Evolutionary conservation across 2,329 filamentous ascomycete species (phyloP).

Genomic region (Hymenotorrendiella dingleyae): DNA sequence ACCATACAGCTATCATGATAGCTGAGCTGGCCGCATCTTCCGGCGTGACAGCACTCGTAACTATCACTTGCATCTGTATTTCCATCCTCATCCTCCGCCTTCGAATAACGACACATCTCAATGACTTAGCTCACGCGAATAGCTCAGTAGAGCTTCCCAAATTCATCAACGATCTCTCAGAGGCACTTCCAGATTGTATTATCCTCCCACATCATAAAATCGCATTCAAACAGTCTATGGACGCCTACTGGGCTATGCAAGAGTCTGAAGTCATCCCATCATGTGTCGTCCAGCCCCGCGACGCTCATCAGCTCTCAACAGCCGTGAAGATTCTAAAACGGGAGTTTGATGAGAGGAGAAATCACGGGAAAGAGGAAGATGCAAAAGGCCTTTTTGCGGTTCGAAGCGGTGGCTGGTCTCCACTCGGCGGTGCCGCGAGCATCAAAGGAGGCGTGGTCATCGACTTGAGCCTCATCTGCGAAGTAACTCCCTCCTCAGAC

Average conservation of each 20-base stretch:
- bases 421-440: constrained; percentile 41
- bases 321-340: background rate
- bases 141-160: background rate
- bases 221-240: background rate
- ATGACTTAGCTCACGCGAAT: too few relatives aligned
- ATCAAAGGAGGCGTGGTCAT: constrained; percentile 44
- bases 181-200: background rate
- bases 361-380: background rate
- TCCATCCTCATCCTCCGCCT: too few relatives aligned
- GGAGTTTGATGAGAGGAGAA: background rate
- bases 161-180: background rate
- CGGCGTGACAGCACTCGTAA: too few relatives aligned
- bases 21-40: too few relatives aligned
- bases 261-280: background rate
- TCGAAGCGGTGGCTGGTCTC: constrained; percentile 51
- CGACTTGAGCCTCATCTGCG: constrained; percentile 32
- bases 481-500: constrained; percentile 12
- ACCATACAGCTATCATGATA: too few relatives aligned
- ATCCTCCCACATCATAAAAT: background rate
- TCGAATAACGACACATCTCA: too few relatives aligned
- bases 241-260: background rate
- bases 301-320: background rate
- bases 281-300: background rate
- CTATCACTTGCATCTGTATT: too few relatives aligned
- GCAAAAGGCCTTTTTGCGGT: constrained; percentile 39